A percentile compares a stretch with the other conserved stretches of the same genome.
Conservation (phyloP, 495 filamentous ascomycete genomes). For the Penicillium lividum region DNA sequence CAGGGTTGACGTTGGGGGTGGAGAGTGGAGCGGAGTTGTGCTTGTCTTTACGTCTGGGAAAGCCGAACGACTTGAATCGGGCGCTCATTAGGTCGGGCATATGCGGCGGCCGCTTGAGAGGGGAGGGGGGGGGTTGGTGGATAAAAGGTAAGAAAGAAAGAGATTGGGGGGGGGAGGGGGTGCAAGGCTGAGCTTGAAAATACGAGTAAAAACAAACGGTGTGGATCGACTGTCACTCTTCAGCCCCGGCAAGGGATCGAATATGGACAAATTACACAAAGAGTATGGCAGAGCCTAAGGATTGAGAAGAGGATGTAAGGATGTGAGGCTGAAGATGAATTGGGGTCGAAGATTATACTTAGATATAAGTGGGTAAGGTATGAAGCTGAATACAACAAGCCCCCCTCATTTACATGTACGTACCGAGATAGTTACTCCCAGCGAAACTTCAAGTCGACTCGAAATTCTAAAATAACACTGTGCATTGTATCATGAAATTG, state of each 20-base stretch:
- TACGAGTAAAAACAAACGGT: constrained; percentile 16
- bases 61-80: constrained; percentile 49
- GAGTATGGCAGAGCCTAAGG: no score
- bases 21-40: constrained; percentile 19
- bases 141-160: constrained; percentile 12
- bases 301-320: constrained; percentile 11
- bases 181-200: constrained; percentile 14
- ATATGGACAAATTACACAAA: background rate
- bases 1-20: constrained; percentile 20
- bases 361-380: background rate
- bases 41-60: constrained; percentile 49
- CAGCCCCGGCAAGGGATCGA: constrained; percentile 10
- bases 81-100: constrained; percentile 53
- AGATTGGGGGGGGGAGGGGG: constrained; percentile 16
- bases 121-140: background rate
- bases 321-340: constrained; percentile 10
- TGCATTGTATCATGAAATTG: no score
- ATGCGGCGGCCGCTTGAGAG: constrained; percentile 27
- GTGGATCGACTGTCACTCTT: constrained; percentile 5
- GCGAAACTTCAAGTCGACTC: no score
- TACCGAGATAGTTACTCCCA: background rate
- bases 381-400: background rate
- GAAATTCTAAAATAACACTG: no score
- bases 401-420: background rate
- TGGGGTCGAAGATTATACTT: constrained; percentile 3